phyloP scores from a whole-genome alignment of 176 grass and related monocot genomes.

The Rhynchospora breviuscula region DNA sequence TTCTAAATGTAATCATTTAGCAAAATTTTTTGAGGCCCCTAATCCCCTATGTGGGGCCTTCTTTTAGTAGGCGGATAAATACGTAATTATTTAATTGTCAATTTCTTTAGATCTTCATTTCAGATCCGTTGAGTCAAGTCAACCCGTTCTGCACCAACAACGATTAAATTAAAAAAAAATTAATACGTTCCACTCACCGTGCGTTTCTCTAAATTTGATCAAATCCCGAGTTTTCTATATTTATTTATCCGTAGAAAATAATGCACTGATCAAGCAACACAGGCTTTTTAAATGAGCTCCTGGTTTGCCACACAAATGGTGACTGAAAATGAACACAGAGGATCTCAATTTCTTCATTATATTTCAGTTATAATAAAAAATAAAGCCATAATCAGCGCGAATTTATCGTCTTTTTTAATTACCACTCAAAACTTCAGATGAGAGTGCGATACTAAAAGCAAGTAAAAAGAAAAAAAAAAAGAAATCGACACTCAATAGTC shows the following conservation, averaged over 20 bases:
- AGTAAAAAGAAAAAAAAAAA: not conserved
- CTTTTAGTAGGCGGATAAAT: not conserved
- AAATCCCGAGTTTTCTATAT: not conserved
- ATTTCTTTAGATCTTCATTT: not conserved
- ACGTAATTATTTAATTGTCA: not conserved
- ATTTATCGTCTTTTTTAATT: not conserved
- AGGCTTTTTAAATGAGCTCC: not conserved
- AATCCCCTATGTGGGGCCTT: not conserved
- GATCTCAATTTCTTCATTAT: not conserved
- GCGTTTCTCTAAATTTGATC: not conserved
- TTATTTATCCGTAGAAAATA: not conserved
- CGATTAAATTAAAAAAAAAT: not conserved
- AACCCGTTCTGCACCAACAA: not conserved
- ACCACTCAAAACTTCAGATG: not conserved
- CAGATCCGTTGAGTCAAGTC: not conserved
- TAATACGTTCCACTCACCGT: not conserved
- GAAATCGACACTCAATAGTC: not conserved
- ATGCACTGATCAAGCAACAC: not conserved
- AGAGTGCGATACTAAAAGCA: not conserved
- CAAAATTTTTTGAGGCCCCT: not conserved
- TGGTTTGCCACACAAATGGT: not conserved
- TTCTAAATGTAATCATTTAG: not conserved
- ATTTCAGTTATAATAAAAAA: not conserved
- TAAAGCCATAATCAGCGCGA: slow-evolving; percentile 6
- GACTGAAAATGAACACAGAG: not conserved